Evolutionary conservation across 2,329 filamentous ascomycete genomes (phyloP).

Genomic region (Aspergillus quadrilineatus): DNA sequence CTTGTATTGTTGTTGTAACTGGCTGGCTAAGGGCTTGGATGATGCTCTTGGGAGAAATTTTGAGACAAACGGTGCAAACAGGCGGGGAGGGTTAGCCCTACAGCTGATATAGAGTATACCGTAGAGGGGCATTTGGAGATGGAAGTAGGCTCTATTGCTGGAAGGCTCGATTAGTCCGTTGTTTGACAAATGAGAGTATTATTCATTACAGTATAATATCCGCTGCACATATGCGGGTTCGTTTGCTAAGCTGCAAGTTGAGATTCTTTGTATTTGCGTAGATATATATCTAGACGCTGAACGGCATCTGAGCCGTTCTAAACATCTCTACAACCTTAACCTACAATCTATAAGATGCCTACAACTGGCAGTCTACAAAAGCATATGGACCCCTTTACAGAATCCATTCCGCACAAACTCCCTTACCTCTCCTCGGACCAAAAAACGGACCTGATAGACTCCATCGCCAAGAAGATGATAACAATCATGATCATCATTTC

Average conservation of each 20-base stretch:
- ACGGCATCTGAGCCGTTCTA: neutral
- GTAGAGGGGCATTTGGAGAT: neutral
- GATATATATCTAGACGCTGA: neutral
- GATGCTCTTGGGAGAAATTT: conserved; percentile 1
- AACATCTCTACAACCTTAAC: neutral
- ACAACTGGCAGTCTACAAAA: neutral
- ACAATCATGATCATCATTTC: conserved; percentile 31
- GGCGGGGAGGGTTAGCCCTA: conserved; percentile 23
- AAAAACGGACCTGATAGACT: conserved; percentile 26
- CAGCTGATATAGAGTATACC: neutral
- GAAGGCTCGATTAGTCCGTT: neutral
- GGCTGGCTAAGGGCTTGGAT: neutral
- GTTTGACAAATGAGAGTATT: neutral
- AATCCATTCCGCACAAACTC: conserved; percentile 10
- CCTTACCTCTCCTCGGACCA: conserved; percentile 16
- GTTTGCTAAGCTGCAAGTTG: neutral
- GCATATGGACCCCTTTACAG: neutral
- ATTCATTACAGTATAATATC: neutral
- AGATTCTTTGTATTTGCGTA: neutral
- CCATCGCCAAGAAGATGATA: conserved; percentile 33
- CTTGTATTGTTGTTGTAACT: neutral
- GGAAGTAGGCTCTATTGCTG: neutral
- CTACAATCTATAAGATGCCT: neutral
- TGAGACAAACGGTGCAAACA: conserved; percentile 32
- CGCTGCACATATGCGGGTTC: neutral